A percentile compares a stretch with the other conserved stretches of the same genome.
These are phyloP conservation scores for Sporisorium graminicola DNA, from an alignment of 1,284 basidiomycete species.

Conservation along the genomic window DNA sequence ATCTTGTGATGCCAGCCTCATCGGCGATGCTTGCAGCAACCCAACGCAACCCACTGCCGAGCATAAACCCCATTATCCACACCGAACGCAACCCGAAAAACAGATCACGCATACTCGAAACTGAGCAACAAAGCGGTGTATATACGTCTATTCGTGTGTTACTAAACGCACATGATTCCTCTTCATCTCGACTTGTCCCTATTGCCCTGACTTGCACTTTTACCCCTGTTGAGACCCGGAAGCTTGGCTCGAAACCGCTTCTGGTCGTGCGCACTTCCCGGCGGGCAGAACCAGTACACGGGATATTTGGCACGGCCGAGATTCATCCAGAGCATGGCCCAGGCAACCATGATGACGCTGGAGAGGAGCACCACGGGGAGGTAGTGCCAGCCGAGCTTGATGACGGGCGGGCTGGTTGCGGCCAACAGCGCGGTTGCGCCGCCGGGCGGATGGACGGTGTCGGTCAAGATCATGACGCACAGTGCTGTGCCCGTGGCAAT, in stretches of 20 bases:
- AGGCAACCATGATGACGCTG: conserved; percentile 47
- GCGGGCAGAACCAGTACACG: conserved; percentile 38
- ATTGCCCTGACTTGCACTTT: background rate
- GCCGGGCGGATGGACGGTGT: conserved; percentile 56
- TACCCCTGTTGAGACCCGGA: conserved; percentile 9
- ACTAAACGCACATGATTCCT: no score
- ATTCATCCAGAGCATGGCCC: conserved; percentile 59
- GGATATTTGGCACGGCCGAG: conserved; percentile 39
- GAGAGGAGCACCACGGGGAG: conserved; percentile 46
- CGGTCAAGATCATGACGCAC: conserved; percentile 48
- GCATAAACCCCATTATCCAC: no score
- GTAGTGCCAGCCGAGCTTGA: conserved; percentile 49
- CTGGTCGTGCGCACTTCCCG: conserved; percentile 20
- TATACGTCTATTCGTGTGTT: no score
- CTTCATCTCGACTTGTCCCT: conserved; percentile 13
- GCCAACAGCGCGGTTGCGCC: conserved; percentile 52
- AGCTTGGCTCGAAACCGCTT: conserved; percentile 33
- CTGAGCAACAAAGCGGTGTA: no score
- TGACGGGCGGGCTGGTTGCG: conserved; percentile 44
- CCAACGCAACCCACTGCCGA: no score
- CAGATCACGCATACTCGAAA: no score
- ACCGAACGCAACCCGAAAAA: no score
- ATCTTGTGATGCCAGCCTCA: no score
- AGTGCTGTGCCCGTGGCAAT: conserved; percentile 44
- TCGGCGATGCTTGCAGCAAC: no score